Percentiles rank a stretch among this genome's conserved stretches.
Conservation (phyloP, 1,284 basidiomycete genomes). For the Grifola frondosa region DNA sequence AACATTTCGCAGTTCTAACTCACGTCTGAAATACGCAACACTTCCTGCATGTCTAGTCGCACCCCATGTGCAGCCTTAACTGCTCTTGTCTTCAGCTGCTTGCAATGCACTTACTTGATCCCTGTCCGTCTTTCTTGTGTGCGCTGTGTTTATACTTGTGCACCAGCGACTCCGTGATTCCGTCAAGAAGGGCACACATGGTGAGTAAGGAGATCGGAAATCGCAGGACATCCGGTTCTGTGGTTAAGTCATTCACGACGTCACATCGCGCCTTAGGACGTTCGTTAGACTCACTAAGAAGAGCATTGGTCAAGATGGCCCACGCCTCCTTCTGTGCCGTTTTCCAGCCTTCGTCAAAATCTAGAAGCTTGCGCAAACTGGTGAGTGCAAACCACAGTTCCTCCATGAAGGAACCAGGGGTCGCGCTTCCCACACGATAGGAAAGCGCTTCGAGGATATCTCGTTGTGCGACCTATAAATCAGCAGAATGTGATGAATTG, state of each 20-base stretch:
- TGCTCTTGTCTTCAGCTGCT: constrained; percentile 29
- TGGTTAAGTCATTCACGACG: too few relatives aligned
- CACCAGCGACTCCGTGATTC: constrained; percentile 39
- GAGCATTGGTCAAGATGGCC: constrained; percentile 44
- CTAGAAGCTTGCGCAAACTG: constrained; percentile 43
- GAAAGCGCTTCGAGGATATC: constrained; percentile 50
- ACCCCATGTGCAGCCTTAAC: constrained; percentile 38
- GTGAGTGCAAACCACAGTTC: constrained; percentile 58
- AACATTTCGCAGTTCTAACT: too few relatives aligned
- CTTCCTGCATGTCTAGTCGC: constrained; percentile 39
- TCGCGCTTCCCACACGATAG: constrained; percentile 49
- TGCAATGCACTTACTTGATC: constrained; percentile 14
- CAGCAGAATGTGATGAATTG: not conserved
- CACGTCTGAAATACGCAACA: constrained; percentile 12
- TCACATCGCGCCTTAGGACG: too few relatives aligned
- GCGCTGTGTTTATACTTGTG: constrained; percentile 30
- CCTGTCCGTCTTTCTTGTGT: constrained; percentile 25
- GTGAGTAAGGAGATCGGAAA: constrained; percentile 54
- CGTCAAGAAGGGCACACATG: constrained; percentile 45
- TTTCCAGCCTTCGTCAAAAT: constrained; percentile 43
- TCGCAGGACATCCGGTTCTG: constrained; percentile 51
- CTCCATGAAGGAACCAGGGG: constrained; percentile 56
- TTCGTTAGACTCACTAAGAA: constrained; percentile 42
- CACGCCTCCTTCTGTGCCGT: constrained; percentile 46
- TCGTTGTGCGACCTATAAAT: constrained; percentile 50